phyloP scores from a whole-genome alignment of 148 eudicot species.

The Rhododendron mucronatum region DNA sequence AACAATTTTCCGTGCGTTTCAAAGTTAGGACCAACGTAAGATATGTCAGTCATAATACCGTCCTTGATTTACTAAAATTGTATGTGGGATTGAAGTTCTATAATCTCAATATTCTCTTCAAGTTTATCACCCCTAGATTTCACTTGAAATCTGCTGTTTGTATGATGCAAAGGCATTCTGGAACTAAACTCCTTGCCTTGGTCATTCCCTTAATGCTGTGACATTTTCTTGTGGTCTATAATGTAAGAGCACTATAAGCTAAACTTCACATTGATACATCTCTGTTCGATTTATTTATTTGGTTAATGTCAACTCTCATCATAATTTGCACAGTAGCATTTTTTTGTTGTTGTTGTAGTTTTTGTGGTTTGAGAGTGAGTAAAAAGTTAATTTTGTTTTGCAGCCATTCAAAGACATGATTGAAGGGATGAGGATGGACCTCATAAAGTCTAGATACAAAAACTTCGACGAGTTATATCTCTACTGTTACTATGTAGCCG shows the following conservation, averaged over 20 bases:
- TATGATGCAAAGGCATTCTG: background rate
- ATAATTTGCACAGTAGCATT: background rate
- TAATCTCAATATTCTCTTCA: background rate
- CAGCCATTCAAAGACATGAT: slow-evolving; percentile 99
- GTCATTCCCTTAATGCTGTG: background rate
- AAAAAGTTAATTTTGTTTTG: background rate
- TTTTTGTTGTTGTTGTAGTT: background rate
- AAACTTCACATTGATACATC: background rate
- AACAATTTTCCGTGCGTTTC: background rate
- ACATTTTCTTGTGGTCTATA: background rate
- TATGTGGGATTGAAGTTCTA: background rate
- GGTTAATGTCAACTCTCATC: background rate
- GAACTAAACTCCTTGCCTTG: background rate
- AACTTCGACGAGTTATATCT: slow-evolving; percentile 88
- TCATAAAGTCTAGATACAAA: slow-evolving; percentile 76
- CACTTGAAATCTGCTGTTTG: background rate
- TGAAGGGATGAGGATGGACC: slow-evolving; percentile 96
- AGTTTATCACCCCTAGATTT: background rate
- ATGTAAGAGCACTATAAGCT: background rate
- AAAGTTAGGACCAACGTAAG: background rate
- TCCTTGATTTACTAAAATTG: background rate
- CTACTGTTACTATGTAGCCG: slow-evolving; percentile 95
- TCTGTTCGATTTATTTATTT: background rate
- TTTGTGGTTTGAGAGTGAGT: background rate
- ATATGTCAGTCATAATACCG: background rate